A percentile compares a stretch with the other conserved stretches of the same genome.
These are phyloP conservation scores for Sisymbrium irio DNA, from an alignment of 345 rosid species.

Conservation along the genomic window DNA sequence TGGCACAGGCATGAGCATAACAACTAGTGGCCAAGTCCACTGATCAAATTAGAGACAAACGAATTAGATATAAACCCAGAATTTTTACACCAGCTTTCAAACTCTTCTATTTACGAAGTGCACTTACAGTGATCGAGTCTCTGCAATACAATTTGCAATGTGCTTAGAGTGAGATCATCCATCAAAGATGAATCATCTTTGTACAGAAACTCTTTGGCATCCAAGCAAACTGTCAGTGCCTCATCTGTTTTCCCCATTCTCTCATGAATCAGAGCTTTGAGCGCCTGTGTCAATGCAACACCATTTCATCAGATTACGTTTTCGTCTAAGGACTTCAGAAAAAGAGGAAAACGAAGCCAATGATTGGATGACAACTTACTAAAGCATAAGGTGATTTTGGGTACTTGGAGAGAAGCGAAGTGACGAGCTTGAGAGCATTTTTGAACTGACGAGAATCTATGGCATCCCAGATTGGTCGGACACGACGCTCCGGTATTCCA, in stretches of 20 bases:
- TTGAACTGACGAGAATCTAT: constrained; percentile 96
- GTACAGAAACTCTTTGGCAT: constrained; percentile 70
- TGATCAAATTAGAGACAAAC: constrained; percentile 25
- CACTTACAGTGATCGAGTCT: constrained; percentile 89
- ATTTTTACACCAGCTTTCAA: background rate
- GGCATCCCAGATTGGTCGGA: constrained; percentile 96
- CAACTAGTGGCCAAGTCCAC: constrained; percentile 97
- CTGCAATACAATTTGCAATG: constrained; percentile 86
- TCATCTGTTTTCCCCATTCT: constrained; percentile 89
- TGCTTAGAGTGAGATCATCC: constrained; percentile 98
- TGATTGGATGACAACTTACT: constrained; percentile 40
- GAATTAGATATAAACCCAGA: background rate
- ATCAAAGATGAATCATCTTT: constrained; percentile 67
- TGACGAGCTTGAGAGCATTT: constrained; percentile 77
- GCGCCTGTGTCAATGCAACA: constrained; percentile 52
- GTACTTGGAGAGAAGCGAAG: constrained; percentile 71
- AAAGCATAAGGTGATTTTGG: constrained; percentile 91
- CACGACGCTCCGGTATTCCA: constrained; percentile 98
- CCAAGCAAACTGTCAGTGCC: constrained; percentile 61
- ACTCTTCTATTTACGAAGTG: background rate
- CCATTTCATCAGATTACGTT: constrained; percentile 9
- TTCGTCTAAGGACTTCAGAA: background rate
- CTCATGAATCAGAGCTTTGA: constrained; percentile 79
- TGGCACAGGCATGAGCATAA: constrained; percentile 81
- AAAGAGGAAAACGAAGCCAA: background rate